A percentile compares a stretch with the other conserved stretches of the same genome.
These are phyloP conservation scores for Penicillium angulare DNA, from an alignment of 495 filamentous ascomycete genomes.

Conservation along the genomic window DNA sequence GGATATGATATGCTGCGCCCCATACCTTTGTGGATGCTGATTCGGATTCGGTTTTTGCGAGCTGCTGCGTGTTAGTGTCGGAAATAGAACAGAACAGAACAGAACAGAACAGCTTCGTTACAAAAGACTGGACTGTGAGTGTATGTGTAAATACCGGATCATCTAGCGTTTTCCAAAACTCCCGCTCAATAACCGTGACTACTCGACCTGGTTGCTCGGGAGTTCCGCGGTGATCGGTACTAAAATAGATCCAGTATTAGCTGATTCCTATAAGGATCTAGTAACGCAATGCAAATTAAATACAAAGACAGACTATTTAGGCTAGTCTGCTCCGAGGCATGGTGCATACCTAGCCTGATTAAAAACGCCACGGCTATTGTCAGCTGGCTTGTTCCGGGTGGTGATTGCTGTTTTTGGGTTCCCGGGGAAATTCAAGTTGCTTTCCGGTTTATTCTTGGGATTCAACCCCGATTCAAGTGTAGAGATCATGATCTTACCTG, in stretches of 20 bases:
- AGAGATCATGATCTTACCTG: too few relatives aligned
- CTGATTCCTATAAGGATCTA: too few relatives aligned
- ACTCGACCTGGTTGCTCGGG: conserved; percentile 84
- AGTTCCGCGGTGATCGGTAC: conserved; percentile 94
- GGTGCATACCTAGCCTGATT: conserved; percentile 35
- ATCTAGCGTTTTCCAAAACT: conserved; percentile 74
- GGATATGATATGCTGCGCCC: conserved; percentile 93
- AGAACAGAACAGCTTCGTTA: too few relatives aligned
- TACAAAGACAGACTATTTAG: neutral
- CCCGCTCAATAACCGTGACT: conserved; percentile 82
- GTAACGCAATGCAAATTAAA: too few relatives aligned
- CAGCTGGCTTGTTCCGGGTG: conserved; percentile 4
- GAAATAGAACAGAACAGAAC: too few relatives aligned
- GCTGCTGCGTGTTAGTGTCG: too few relatives aligned
- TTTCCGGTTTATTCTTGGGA: neutral
- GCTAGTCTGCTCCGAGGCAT: neutral
- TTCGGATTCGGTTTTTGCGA: conserved; percentile 33
- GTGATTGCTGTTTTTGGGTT: neutral
- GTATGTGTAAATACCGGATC: conserved; percentile 57
- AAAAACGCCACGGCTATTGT: conserved; percentile 7
- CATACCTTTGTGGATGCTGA: conserved; percentile 63
- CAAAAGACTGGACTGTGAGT: too few relatives aligned
- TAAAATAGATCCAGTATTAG: too few relatives aligned
- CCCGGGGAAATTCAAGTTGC: too few relatives aligned
- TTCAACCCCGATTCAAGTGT: too few relatives aligned